Conservation (phyloP, 768 basidiomycete genomes). For the Mycena epipterygia region DNA sequence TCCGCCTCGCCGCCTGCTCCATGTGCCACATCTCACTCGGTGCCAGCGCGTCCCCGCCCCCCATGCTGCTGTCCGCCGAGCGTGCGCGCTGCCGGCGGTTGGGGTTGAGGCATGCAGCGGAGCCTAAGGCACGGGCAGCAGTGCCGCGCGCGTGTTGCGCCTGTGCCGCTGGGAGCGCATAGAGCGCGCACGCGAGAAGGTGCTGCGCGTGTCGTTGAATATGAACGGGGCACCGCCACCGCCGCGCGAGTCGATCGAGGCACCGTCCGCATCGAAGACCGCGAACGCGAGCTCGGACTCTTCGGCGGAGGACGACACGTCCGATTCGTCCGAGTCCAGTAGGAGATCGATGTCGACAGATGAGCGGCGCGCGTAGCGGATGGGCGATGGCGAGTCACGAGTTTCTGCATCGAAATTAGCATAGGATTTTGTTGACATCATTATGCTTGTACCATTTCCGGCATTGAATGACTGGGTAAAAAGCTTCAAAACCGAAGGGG, state of each 20-base stretch:
- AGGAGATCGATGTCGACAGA: conserved; percentile 29
- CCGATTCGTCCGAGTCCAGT: conserved; percentile 32
- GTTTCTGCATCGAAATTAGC: no score
- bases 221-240: not conserved
- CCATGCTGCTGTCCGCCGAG: conserved; percentile 35
- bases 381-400: conserved; percentile 31
- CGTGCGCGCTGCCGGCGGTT: conserved; percentile 21
- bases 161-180: conserved; percentile 14
- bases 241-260: conserved; percentile 15
- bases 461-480: no score
- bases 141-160: conserved; percentile 31
- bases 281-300: no score
- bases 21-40: conserved; percentile 34
- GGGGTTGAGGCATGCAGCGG: conserved; percentile 29
- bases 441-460: no score
- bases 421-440: no score
- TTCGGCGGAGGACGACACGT: no score
- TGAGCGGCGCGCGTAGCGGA: conserved; percentile 31
- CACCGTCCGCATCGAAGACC: not conserved
- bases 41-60: conserved; percentile 27
- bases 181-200: conserved; percentile 32
- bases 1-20: conserved; percentile 27
- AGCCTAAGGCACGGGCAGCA: conserved; percentile 31
- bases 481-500: no score
- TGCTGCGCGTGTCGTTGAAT: conserved; percentile 32